A percentile compares a stretch with the other conserved stretches of the same genome.
Evolutionary conservation across 2,329 filamentous ascomycete species (phyloP).

Genomic region (Pestalotiopsis sp.): DNA sequence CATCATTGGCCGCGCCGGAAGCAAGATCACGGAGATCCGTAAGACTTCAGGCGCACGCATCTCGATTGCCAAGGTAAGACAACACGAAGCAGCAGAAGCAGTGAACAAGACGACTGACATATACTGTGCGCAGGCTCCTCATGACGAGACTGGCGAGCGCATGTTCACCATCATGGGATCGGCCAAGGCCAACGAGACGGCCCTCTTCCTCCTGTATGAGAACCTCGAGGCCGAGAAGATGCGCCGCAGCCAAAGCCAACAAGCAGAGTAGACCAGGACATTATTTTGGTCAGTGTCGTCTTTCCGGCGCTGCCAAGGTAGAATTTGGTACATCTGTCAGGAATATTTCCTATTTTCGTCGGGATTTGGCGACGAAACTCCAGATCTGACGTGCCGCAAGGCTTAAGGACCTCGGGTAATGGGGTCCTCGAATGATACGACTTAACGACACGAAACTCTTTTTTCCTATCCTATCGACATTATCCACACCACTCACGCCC

Average conservation of each 20-base stretch:
- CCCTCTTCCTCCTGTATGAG: constrained; percentile 94
- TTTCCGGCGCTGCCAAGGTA: constrained; percentile 27
- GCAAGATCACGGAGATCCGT: constrained; percentile 98
- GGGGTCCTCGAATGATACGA: constrained; percentile 47
- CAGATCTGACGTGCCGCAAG: constrained; percentile 68
- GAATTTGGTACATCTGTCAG: constrained; percentile 33
- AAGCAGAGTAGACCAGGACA: constrained; percentile 47
- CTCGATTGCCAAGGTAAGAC: constrained; percentile 84
- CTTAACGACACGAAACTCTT: constrained; percentile 38
- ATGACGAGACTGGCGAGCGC: constrained; percentile 95
- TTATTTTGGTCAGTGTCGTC: not conserved
- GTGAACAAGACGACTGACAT: not conserved
- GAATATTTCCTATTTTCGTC: constrained; percentile 45
- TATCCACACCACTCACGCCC: not conserved
- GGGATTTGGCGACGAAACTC: constrained; percentile 49
- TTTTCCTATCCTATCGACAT: constrained; percentile 18
- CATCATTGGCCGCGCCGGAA: constrained; percentile 93
- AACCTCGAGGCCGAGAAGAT: constrained; percentile 99
- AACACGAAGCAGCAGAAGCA: not conserved
- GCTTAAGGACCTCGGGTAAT: constrained; percentile 47
- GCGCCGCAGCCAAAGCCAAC: constrained; percentile 81
- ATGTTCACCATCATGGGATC: constrained; percentile 99
- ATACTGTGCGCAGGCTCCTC: constrained; percentile 63
- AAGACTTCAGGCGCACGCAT: constrained; percentile 96
- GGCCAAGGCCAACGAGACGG: constrained; percentile 90